Evolutionary conservation across 768 basidiomycete genomes (phyloP).

Genomic region (Tylopilus balloui): DNA sequence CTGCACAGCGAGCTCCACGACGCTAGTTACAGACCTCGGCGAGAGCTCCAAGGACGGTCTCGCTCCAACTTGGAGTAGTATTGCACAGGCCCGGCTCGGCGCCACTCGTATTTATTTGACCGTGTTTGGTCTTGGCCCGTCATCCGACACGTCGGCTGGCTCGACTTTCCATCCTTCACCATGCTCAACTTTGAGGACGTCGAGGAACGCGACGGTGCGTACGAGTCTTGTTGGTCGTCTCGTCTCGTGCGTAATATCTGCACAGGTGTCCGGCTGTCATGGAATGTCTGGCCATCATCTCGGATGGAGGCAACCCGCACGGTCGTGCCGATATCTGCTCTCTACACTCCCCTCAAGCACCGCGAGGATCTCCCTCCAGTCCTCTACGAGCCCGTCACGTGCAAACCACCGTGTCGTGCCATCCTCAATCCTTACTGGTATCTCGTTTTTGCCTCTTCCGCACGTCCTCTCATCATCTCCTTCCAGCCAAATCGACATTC

Average conservation of each 20-base stretch:
- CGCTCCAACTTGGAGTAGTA: too few relatives aligned
- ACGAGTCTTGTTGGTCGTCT: neutral
- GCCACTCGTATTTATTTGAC: constrained; percentile 12
- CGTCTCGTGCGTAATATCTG: neutral
- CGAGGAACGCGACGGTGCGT: constrained; percentile 90
- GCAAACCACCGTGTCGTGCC: constrained; percentile 96
- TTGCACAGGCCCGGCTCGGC: neutral
- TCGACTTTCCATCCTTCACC: constrained; percentile 19
- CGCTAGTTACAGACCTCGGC: too few relatives aligned
- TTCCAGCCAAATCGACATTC: constrained; percentile 92
- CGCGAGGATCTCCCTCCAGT: constrained; percentile 94
- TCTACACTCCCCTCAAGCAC: constrained; percentile 93
- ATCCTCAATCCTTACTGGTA: constrained; percentile 98
- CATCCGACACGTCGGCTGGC: constrained; percentile 28
- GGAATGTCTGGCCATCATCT: constrained; percentile 99
- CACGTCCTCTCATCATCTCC: neutral
- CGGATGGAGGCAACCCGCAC: constrained; percentile 97
- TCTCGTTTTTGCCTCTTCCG: constrained; percentile 19
- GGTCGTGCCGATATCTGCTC: constrained; percentile 96
- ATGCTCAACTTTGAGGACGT: constrained; percentile 94
- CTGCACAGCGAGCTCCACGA: too few relatives aligned
- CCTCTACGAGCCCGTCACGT: constrained; percentile 96
- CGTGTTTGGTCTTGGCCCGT: constrained; percentile 15
- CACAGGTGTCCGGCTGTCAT: constrained; percentile 87
- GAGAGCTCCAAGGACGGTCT: too few relatives aligned